Percentiles rank a stretch among this genome's conserved stretches.
Evolutionary conservation across 2,329 filamentous ascomycete species (phyloP).

Genomic region (Fusarium papillatum): DNA sequence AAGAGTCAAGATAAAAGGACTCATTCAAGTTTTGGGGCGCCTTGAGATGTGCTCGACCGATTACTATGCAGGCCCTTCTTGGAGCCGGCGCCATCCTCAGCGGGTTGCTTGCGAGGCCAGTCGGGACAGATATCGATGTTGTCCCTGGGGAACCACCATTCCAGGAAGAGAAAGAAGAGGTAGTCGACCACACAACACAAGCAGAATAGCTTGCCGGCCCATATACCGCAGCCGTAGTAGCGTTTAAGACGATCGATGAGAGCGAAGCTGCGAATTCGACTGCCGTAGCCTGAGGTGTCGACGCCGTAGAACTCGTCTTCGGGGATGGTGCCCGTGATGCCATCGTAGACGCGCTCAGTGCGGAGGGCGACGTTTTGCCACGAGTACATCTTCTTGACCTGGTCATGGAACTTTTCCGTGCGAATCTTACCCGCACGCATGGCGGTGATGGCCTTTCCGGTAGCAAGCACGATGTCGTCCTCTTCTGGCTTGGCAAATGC

Average conservation of each 20-base stretch:
- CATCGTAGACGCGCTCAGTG: constrained; percentile 95
- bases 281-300: constrained; percentile 77
- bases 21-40: constrained; percentile 42
- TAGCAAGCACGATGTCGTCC: constrained; percentile 92
- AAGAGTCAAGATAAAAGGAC: background rate
- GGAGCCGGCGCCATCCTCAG: constrained; percentile 45
- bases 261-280: constrained; percentile 86
- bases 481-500: constrained; percentile 97
- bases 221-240: constrained; percentile 98
- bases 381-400: constrained; percentile 98
- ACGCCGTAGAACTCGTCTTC: constrained; percentile 92
- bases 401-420: constrained; percentile 95
- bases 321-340: constrained; percentile 87
- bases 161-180: constrained; percentile 87
- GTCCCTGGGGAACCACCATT: constrained; percentile 87
- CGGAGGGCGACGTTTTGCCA: constrained; percentile 96
- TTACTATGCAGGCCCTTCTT: constrained; percentile 48
- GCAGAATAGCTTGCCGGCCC: constrained; percentile 98
- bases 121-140: constrained; percentile 91
- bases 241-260: constrained; percentile 95
- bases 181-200: constrained; percentile 96
- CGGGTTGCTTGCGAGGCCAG: constrained; percentile 84
- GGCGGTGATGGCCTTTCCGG: constrained; percentile 88
- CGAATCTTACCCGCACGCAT: constrained; percentile 89
- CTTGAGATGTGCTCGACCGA: constrained; percentile 50